Percentiles rank a stretch among this genome's conserved stretches.
phyloP scores from a whole-genome alignment of 768 basidiomycete species.

The Auriscalpium orientale region DNA sequence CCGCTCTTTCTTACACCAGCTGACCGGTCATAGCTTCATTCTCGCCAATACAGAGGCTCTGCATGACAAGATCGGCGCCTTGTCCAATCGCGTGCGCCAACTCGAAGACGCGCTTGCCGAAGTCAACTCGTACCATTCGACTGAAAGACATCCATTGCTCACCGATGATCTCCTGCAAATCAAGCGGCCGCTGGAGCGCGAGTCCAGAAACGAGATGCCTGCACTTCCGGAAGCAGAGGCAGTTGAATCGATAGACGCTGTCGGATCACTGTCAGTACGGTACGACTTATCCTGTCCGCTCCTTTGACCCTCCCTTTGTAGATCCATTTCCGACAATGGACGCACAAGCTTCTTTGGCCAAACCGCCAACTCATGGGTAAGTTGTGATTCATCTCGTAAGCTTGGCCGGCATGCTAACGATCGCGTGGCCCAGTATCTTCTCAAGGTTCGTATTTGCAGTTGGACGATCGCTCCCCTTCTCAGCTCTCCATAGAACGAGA shows the following conservation, averaged over 20 bases:
- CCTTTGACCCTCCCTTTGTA: slow-evolving; percentile 24
- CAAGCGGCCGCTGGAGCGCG: slow-evolving; percentile 60
- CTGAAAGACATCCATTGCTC: slow-evolving; percentile 50
- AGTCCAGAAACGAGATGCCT: slow-evolving; percentile 32
- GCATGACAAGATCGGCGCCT: slow-evolving; percentile 57
- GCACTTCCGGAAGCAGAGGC: slow-evolving; percentile 33
- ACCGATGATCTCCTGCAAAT: slow-evolving; percentile 54
- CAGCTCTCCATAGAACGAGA: slow-evolving; percentile 42
- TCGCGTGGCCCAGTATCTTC: slow-evolving; percentile 41
- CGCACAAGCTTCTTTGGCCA: slow-evolving; percentile 59
- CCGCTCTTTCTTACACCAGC: slow-evolving; percentile 11
- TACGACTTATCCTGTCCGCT: neutral
- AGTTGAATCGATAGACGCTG: slow-evolving; percentile 51
- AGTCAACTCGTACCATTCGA: slow-evolving; percentile 40
- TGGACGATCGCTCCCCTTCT: slow-evolving; percentile 5
- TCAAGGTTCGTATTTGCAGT: slow-evolving; percentile 39
- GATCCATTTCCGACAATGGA: slow-evolving; percentile 56
- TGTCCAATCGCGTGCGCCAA: slow-evolving; percentile 54
- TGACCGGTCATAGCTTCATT: slow-evolving; percentile 41
- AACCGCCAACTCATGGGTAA: slow-evolving; percentile 64
- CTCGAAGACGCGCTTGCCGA: slow-evolving; percentile 61
- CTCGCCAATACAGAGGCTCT: slow-evolving; percentile 63
- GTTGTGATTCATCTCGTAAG: slow-evolving; percentile 16
- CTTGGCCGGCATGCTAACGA: slow-evolving; percentile 3
- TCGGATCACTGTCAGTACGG: slow-evolving; percentile 50